Evolutionary conservation across 257 asterid genomes (phyloP).

Genomic region (Scutellaria baicalensis): DNA sequence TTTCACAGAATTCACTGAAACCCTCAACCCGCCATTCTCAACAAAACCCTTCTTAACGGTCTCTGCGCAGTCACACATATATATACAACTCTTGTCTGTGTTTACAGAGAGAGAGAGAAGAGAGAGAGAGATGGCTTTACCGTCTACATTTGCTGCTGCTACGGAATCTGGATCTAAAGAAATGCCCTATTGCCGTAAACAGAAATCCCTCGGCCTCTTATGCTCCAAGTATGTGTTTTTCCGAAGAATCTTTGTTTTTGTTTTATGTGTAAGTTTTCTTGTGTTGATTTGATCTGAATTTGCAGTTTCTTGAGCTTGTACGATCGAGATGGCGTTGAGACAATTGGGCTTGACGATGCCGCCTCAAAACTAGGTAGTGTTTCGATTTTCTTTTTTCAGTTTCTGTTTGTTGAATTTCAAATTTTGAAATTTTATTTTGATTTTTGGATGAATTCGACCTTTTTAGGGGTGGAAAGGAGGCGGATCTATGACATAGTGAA

Average conservation of each 20-base stretch:
- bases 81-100: background rate
- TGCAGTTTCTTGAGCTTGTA: constrained; percentile 81
- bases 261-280: background rate
- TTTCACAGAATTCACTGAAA: constrained; percentile 12
- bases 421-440: background rate
- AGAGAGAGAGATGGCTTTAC: constrained; percentile 16
- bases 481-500: constrained; percentile 97
- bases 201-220: constrained; percentile 86
- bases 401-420: background rate
- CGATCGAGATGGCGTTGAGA: constrained; percentile 68
- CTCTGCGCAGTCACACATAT: constrained; percentile 10
- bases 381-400: background rate
- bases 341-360: constrained; percentile 91
- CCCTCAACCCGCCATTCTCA: constrained; percentile 53
- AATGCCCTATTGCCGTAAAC: constrained; percentile 76
- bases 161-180: constrained; percentile 58
- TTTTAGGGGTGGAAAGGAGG: constrained; percentile 87
- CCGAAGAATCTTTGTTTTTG: background rate
- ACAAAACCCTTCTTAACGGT: constrained; percentile 45
- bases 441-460: background rate
- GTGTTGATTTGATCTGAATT: constrained; percentile 1
- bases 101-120: background rate
- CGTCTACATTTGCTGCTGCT: constrained; percentile 7
- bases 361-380: constrained; percentile 62
- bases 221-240: constrained; percentile 69